phyloP scores from a whole-genome alignment of 192 early-diverging fungal genomes.

The Obelidium mucronatum region DNA sequence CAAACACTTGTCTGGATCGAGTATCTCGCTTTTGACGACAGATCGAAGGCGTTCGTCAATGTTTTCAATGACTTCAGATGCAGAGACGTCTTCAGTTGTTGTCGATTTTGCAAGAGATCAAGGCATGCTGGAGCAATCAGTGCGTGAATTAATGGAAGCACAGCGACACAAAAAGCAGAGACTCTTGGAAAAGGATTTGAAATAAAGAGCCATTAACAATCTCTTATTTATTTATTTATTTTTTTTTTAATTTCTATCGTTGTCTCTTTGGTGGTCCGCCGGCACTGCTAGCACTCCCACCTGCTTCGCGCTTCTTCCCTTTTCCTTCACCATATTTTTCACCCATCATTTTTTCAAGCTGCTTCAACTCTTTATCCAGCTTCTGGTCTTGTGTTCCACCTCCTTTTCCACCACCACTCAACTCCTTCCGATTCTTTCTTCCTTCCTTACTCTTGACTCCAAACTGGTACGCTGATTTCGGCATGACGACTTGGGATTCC shows the following conservation, averaged over 20 bases:
- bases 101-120: neutral
- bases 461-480: conserved; percentile 79
- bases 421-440: conserved; percentile 53
- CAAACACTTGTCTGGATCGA: neutral
- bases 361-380: conserved; percentile 54
- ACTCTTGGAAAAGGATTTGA: neutral
- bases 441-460: conserved; percentile 74
- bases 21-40: neutral
- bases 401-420: conserved; percentile 27
- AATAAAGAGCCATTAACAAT: no score
- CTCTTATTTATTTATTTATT: neutral
- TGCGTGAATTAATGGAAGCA: neutral
- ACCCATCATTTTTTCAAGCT: conserved; percentile 54
- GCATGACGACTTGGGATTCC: conserved; percentile 72
- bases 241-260: neutral
- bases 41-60: neutral
- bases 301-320: conserved; percentile 14
- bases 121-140: neutral
- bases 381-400: conserved; percentile 26
- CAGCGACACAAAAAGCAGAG: neutral
- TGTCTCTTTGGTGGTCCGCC: neutral
- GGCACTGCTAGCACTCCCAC: conserved; percentile 15
- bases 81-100: neutral
- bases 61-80: neutral
- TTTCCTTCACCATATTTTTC: conserved; percentile 51